Evolutionary conservation across 352 stramenopile genomes (phyloP), one percentile per base, ranked within the genome.

Genomic region (Phytophthora sojae): DNA sequence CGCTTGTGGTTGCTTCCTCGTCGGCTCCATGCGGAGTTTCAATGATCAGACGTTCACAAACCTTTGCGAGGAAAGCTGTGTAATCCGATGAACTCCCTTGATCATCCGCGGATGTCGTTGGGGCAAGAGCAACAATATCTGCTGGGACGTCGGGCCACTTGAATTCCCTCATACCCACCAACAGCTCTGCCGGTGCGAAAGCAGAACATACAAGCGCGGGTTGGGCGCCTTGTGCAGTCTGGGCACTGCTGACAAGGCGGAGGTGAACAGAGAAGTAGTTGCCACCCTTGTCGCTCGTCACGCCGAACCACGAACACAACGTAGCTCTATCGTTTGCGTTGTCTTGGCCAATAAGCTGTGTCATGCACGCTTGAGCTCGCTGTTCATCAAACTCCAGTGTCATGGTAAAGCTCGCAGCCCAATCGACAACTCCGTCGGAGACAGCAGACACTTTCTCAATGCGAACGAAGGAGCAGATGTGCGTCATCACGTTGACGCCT

Each of bases 401-500:
- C 53, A 71, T 72, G 0, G 29, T 8, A 29, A 79, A 67, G 12
- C 21, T 50, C 0, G 55, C 32, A 4, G 61, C 17, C 23, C 30
- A 60, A 19, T 71, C 44, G 1, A 57, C 25, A 50, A 12, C 42
- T 15, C 65, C 58, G 21, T 75, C 64, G 0, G 55, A 77, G n/a
- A 42, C 61, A 26, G 11, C 39, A 56, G 53, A 49, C 19, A 49
- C 15, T 6, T 63, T 73, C 7, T 79, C 55, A 6, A 85, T 52
- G 8, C 68, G 78, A 23, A 88, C 47, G 35, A 88, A 75, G 14
- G 79, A 81, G 58, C 71, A 78, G 30, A 88, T 68, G 64, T 86
- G 80, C 15, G 49, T 69, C 73, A 83, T 80, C 23, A 83, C 17
- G 57, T 61, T 21, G 62, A 14, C 35, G 26, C 37, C 37, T 9